These are phyloP conservation scores for Cryptosporidium ryanae DNA, from an alignment of 169 alveolate species.

Conservation along the genomic window DNA sequence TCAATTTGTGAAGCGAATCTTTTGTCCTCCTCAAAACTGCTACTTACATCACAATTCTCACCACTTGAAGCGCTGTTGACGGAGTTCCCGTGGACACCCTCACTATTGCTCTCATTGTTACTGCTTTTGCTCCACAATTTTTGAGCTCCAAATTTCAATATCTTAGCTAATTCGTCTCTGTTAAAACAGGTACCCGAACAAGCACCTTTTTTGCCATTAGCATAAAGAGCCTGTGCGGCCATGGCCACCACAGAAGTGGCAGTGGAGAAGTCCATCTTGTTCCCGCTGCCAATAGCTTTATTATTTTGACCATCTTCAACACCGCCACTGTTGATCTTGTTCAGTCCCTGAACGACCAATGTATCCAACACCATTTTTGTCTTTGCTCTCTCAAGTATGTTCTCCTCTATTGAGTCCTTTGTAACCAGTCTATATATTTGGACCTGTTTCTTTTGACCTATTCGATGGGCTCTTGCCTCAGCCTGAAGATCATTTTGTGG, in stretches of 20 bases:
- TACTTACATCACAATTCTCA: background rate
- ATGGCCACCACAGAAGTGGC: conserved; percentile 50
- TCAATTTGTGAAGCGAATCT: conserved; percentile 84
- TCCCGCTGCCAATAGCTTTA: conserved; percentile 52
- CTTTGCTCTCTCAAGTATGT: conserved; percentile 97
- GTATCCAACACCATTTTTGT: conserved; percentile 97
- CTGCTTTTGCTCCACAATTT: conserved; percentile 86
- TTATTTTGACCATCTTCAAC: conserved; percentile 4
- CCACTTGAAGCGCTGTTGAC: background rate
- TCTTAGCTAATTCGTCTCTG: conserved; percentile 90
- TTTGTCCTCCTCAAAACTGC: conserved; percentile 33
- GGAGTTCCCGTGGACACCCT: background rate
- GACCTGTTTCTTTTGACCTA: conserved; percentile 96
- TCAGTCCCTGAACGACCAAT: conserved; percentile 92
- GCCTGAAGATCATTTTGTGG: conserved; percentile 99
- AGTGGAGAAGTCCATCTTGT: conserved; percentile 63
- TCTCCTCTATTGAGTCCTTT: conserved; percentile 97
- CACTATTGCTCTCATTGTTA: background rate
- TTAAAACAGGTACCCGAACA: conserved; percentile 79
- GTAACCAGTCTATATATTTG: conserved; percentile 95
- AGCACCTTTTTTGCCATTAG: conserved; percentile 49
- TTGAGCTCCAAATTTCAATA: conserved; percentile 90
- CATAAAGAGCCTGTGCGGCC: conserved; percentile 58
- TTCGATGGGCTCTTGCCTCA: conserved; percentile 99
- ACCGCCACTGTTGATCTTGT: conserved; percentile 83